Conservation (phyloP, 2,329 filamentous ascomycete genomes). For the Boeremia exigua region DNA sequence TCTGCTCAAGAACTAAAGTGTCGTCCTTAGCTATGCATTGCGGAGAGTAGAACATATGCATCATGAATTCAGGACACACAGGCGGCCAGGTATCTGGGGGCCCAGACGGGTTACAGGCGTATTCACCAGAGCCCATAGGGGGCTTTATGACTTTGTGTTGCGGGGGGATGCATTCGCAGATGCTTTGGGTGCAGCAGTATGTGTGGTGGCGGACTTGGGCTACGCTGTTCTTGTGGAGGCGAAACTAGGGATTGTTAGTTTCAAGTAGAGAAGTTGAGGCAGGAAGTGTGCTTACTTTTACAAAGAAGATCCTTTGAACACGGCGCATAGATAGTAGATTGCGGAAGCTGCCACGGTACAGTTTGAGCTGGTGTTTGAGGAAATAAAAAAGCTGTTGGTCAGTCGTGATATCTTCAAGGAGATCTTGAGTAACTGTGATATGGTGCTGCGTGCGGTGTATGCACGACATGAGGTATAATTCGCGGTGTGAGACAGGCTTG, state of each 20-base stretch:
- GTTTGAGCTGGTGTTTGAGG: neutral
- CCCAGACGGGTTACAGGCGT: neutral
- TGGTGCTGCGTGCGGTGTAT: neutral
- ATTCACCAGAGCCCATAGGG: neutral
- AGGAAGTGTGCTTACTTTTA: neutral
- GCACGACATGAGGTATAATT: neutral
- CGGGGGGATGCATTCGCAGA: neutral
- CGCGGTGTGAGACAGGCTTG: neutral
- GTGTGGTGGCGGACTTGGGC: neutral
- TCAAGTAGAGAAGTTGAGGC: too few relatives aligned
- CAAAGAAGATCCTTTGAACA: neutral
- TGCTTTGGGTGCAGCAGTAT: neutral
- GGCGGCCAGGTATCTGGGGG: neutral
- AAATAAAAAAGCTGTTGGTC: neutral
- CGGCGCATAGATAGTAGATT: neutral
- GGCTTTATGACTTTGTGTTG: neutral
- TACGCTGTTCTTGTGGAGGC: constrained; percentile 19
- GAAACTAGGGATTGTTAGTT: constrained; percentile 10
- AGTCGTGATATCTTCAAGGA: neutral
- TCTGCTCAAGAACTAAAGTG: neutral
- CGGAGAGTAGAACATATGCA: constrained; percentile 1
- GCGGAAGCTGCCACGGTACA: neutral
- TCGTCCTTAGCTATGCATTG: neutral
- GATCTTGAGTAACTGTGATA: neutral
- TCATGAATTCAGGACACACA: neutral